These are phyloP conservation scores for Omphalea diandra DNA, from an alignment of 441 rosid genomes.

Conservation along the genomic window DNA sequence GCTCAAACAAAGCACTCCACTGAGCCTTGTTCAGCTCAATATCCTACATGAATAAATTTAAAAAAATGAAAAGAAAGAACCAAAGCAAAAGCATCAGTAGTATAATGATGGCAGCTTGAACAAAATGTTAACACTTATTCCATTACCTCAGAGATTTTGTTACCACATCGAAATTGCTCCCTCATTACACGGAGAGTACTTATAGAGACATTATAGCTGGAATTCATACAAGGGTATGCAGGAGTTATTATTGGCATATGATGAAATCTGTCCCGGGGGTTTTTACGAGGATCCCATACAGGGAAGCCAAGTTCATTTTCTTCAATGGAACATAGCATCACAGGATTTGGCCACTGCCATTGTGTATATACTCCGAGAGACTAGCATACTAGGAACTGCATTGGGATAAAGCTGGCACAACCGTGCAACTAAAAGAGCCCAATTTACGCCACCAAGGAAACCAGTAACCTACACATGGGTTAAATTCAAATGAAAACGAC, in stretches of 20 bases:
- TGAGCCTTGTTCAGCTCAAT: constrained; percentile 56
- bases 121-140: constrained; percentile 6
- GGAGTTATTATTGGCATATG: constrained; percentile 80
- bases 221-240: constrained; percentile 79
- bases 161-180: constrained; percentile 66
- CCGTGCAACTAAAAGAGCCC: constrained; percentile 76
- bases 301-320: constrained; percentile 85
- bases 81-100: constrained; percentile 20
- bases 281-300: constrained; percentile 75
- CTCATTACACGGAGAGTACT: constrained; percentile 68
- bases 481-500: constrained; percentile 20
- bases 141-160: constrained; percentile 62
- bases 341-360: constrained; percentile 99
- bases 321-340: constrained; percentile 89
- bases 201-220: constrained; percentile 68
- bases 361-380: constrained; percentile 91
- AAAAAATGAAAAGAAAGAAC: constrained; percentile 15
- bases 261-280: constrained; percentile 61
- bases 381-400: constrained; percentile 88
- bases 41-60: constrained; percentile 44
- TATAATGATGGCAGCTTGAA: constrained; percentile 2
- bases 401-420: constrained; percentile 96
- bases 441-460: constrained; percentile 79
- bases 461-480: constrained; percentile 54
- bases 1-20: constrained; percentile 62